Evolutionary conservation across 2,329 filamentous ascomycete genomes (phyloP).

Genomic region (Epicoccum nigrum): DNA sequence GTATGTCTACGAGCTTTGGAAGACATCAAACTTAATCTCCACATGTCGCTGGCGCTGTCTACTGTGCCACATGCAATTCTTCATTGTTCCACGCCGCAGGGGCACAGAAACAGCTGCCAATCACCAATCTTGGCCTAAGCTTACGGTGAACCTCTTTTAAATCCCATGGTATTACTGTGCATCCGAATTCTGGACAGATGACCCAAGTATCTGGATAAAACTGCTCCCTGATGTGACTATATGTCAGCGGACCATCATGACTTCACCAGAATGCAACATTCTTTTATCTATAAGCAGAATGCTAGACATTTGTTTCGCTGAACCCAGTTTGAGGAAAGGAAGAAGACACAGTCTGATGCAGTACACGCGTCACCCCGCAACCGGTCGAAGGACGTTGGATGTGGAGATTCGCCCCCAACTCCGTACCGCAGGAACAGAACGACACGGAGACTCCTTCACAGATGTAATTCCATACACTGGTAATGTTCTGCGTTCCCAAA

Average conservation of each 20-base stretch:
- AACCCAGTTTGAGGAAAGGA: not conserved
- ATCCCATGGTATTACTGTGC: not conserved
- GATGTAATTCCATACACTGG: not conserved
- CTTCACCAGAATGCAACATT: not conserved
- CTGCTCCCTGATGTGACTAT: not conserved
- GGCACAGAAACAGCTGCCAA: conserved; percentile 1
- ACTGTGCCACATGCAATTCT: conserved; percentile 9
- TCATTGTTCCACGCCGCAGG: conserved; percentile 3
- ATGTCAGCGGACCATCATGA: not conserved
- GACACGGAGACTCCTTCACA: not conserved
- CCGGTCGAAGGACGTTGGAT: not conserved
- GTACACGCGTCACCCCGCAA: not conserved
- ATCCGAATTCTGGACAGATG: not conserved
- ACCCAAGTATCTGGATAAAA: not conserved
- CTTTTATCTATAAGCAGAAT: not conserved
- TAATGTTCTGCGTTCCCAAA: not conserved
- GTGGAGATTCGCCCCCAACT: conserved; percentile 9
- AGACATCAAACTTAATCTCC: conserved; percentile 7
- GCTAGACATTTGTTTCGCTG: not conserved
- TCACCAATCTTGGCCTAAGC: conserved; percentile 1
- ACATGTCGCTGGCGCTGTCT: not conserved
- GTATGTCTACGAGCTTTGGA: not conserved
- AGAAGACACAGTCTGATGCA: not conserved
- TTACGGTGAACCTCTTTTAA: not conserved
- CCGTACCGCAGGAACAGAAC: conserved; percentile 2